A percentile compares a stretch with the other conserved stretches of the same genome.
Conservation (phyloP, 345 rosid species). For the Aegle marmelos region DNA sequence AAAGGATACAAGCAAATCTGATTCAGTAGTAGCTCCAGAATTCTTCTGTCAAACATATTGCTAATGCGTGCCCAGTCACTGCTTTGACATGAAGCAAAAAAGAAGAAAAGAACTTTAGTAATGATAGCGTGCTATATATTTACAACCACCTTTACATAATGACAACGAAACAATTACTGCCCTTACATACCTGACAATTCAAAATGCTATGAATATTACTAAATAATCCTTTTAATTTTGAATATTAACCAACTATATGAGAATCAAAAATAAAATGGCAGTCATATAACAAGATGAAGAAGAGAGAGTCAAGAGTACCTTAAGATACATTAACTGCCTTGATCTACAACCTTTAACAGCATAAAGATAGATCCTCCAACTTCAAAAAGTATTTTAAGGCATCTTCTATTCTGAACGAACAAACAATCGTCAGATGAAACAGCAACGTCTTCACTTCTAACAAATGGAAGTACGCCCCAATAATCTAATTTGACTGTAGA, state of each 20-base stretch:
- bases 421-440: conserved; percentile 13
- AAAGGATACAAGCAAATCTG: conserved; percentile 5
- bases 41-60: conserved; percentile 7
- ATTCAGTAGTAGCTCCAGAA: conserved; percentile 5
- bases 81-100: conserved; percentile 3
- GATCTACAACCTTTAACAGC: conserved; percentile 15
- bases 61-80: conserved; percentile 13
- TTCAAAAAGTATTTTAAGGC: conserved; percentile 1
- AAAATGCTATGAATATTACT: not conserved
- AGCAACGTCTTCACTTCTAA: not conserved
- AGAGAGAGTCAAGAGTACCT: conserved; percentile 26
- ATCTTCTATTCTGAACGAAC: not conserved
- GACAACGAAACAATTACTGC: not conserved
- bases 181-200: not conserved
- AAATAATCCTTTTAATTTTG: not conserved
- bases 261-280: not conserved
- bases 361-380: not conserved
- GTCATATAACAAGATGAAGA: not conserved
- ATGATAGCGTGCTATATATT: not conserved
- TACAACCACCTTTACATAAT: not conserved
- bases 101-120: not conserved
- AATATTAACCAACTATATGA: not conserved
- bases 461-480: not conserved
- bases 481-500: not conserved
- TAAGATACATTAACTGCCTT: conserved; percentile 15